Percentiles rank a stretch among this genome's conserved stretches.
These are phyloP conservation scores for Conticribra guillardii DNA, from an alignment of 108 stramenopile genomes.

Conservation along the genomic window DNA sequence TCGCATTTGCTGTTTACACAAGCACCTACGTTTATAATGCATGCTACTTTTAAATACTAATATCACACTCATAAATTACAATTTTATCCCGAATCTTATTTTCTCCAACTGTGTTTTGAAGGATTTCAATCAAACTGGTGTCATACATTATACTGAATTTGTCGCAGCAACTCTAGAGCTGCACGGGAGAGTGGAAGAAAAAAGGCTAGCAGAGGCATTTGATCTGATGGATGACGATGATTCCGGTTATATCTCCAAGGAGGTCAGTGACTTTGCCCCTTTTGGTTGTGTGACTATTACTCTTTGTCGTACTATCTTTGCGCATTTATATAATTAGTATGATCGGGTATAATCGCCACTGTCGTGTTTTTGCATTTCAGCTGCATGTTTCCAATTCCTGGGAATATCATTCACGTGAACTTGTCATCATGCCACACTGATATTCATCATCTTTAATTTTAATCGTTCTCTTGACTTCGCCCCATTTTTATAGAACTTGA, in stretches of 20 bases:
- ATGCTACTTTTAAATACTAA: too few species aligned
- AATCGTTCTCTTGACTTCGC: too few species aligned
- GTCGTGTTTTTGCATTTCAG: too few species aligned
- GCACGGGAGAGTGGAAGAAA: constrained; percentile 76
- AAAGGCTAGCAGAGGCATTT: constrained; percentile 88
- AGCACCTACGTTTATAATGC: too few species aligned
- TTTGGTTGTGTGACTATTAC: not conserved
- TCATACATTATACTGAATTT: constrained; percentile 90
- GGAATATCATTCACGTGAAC: too few species aligned
- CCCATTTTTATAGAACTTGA: constrained; percentile 53
- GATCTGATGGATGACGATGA: constrained; percentile 91
- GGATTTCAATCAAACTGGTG: constrained; percentile 82
- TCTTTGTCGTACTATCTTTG: not conserved
- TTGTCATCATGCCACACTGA: too few species aligned
- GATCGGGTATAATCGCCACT: too few species aligned
- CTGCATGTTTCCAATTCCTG: too few species aligned
- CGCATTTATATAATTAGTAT: too few species aligned
- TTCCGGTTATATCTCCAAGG: constrained; percentile 82
- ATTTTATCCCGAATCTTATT: too few species aligned
- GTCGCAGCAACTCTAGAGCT: constrained; percentile 90
- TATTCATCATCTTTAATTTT: too few species aligned
- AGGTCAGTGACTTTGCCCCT: constrained; percentile 9
- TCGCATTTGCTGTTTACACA: not conserved
- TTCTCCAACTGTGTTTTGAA: not conserved
- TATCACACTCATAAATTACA: too few species aligned